Base-by-base conservation (phyloP, 306 rosid species). In the Hippophae gyantsensis region DNA sequence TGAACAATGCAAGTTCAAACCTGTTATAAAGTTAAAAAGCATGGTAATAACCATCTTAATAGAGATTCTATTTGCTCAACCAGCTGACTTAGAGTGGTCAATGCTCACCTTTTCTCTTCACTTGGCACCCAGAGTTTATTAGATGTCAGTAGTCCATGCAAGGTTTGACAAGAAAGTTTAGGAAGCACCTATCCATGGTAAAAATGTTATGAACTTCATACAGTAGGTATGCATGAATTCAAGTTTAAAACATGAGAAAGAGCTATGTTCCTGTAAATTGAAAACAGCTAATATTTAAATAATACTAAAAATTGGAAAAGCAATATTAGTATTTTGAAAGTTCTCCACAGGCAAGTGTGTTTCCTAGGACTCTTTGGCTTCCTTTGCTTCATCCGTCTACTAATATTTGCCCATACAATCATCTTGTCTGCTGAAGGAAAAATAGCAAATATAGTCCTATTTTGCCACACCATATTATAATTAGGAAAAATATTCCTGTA, bases 111-210 rank as follows among this genome's bases (percentile, higher is more conserved):
- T 71, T 75, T 87, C 79, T 92, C 99, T 78, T 92, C 99, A 63
- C 78, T 80, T 47, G 81, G 77, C 60, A 88, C 83, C 99, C 99
- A 92, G 67, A 92, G 78, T 65, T 92, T 86, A 66, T 88, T 79
- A 44, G 89, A 81, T 69, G 96, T 88, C 71, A 92, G 78, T 69
- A 92, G 72, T 52, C 85, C 82, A 83, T 88, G 84, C 70, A 87
- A 75, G 42, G 99, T 92, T 71, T 83, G 96, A 61, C 89, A 74
- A 7, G 96, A 92, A 82, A 92, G 95, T 74, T 86, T 92, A 44
- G 96, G 86, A 73, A 88, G 89, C 78, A 88, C 96, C 99, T 92
- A 76, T 53, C 13, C 58, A 61, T 23, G 58, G 56, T 8, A 63
- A 48, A 42, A 12, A 32, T 40, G 18, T 50, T 45, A 62, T 49